Evolutionary conservation across 2,329 filamentous ascomycete species (phyloP).

Genomic region (Emergomyces orientalis): DNA sequence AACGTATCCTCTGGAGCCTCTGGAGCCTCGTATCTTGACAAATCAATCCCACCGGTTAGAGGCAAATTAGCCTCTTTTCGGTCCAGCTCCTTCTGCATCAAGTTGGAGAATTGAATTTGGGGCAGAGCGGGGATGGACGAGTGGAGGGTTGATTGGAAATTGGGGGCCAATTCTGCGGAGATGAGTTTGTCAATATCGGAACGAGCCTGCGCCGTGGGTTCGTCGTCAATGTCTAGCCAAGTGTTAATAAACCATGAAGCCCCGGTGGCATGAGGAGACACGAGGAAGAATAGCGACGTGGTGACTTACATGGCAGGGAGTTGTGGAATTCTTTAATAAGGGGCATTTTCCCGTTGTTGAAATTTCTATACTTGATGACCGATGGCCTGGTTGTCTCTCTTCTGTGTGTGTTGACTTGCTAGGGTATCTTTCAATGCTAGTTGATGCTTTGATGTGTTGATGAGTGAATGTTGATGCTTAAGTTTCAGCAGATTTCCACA

Average conservation of each 20-base stretch:
- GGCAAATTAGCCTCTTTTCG: slow-evolving; percentile 56
- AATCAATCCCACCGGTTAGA: slow-evolving; percentile 57
- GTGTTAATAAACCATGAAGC: slow-evolving; percentile 13
- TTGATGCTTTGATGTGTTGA: not conserved
- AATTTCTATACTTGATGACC: not conserved
- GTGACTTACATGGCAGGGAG: slow-evolving; percentile 63
- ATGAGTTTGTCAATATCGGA: slow-evolving; percentile 62
- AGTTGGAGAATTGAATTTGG: slow-evolving; percentile 51
- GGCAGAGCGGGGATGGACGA: slow-evolving; percentile 48
- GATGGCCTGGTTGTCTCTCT: not conserved
- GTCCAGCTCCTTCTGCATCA: slow-evolving; percentile 58
- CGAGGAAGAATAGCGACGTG: slow-evolving; percentile 1
- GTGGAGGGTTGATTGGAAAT: slow-evolving; percentile 45
- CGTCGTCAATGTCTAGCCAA: slow-evolving; percentile 65
- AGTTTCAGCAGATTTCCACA: not conserved
- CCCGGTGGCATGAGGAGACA: not conserved
- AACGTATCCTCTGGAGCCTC: slow-evolving; percentile 40
- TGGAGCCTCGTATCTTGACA: slow-evolving; percentile 73
- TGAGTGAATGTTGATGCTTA: not conserved
- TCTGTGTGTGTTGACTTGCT: not conserved
- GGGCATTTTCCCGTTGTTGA: slow-evolving; percentile 44
- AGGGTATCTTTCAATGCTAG: not conserved
- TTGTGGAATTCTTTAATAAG: slow-evolving; percentile 63
- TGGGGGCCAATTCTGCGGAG: slow-evolving; percentile 50
- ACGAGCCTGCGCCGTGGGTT: slow-evolving; percentile 54